Conservation (phyloP, 306 rosid species). For the Cucurbita ficifolia region DNA sequence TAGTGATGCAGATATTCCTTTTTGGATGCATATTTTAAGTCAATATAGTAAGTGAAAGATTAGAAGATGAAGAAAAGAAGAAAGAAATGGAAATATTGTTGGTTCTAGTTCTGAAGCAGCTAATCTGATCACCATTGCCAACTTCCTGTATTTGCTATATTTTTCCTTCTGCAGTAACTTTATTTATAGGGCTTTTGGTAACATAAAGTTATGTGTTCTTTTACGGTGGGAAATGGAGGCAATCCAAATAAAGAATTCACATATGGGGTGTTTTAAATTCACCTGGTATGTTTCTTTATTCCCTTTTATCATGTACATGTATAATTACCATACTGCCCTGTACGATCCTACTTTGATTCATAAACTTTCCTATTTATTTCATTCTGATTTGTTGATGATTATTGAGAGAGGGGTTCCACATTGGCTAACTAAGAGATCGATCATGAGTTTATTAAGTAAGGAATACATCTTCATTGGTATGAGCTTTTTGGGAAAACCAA, state of each 20-base stretch:
- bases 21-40: conserved; percentile 9
- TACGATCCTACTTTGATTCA: background rate
- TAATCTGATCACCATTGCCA: background rate
- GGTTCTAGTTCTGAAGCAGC: background rate
- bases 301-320: background rate
- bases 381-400: no score
- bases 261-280: background rate
- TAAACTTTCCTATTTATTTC: background rate
- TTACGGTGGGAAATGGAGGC: background rate
- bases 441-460: no score
- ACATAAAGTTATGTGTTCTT: background rate
- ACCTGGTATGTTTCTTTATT: background rate
- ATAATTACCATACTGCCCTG: background rate
- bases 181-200: background rate
- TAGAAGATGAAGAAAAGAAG: background rate
- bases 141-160: background rate
- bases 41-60: background rate
- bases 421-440: no score
- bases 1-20: conserved; percentile 19
- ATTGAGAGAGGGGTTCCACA: no score
- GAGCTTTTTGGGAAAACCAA: no score
- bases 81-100: background rate
- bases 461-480: no score
- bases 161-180: background rate
- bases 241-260: background rate